Percentiles rank a stretch among this genome's conserved stretches.
Evolutionary conservation across 805 yeast species (phyloP).

Genomic region (Yamadazyma nakazawae): DNA sequence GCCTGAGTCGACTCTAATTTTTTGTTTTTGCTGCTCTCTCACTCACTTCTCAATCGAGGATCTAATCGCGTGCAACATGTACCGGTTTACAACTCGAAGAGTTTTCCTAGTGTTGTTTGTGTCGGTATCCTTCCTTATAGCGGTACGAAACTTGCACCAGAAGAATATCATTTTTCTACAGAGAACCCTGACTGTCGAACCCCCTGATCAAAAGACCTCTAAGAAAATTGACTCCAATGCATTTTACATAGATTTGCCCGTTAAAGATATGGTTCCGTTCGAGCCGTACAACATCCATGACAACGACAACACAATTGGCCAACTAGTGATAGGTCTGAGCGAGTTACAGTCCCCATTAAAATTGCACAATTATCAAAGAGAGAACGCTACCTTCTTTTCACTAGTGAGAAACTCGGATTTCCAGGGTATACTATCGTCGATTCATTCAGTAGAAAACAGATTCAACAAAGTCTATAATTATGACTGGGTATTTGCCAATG

Average conservation of each 20-base stretch:
- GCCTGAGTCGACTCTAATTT: too few relatives aligned
- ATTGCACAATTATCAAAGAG: neutral
- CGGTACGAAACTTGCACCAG: neutral
- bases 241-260: neutral
- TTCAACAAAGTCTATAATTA: conserved; percentile 77
- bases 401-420: conserved; percentile 17
- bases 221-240: neutral
- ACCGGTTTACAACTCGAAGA: neutral
- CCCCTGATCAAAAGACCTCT: neutral
- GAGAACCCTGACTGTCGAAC: neutral
- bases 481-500: conserved; percentile 95
- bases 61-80: neutral
- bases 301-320: neutral
- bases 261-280: neutral
- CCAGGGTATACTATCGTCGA: conserved; percentile 15
- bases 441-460: conserved; percentile 21
- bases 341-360: neutral
- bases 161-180: neutral
- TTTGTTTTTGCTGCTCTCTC: neutral
- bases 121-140: neutral
- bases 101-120: neutral
- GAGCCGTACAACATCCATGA: neutral
- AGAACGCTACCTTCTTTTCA: conserved; percentile 18
- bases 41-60: neutral
- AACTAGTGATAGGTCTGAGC: neutral